phyloP scores from a whole-genome alignment of 257 asterid genomes.

The Solanum bulbocastanum region DNA sequence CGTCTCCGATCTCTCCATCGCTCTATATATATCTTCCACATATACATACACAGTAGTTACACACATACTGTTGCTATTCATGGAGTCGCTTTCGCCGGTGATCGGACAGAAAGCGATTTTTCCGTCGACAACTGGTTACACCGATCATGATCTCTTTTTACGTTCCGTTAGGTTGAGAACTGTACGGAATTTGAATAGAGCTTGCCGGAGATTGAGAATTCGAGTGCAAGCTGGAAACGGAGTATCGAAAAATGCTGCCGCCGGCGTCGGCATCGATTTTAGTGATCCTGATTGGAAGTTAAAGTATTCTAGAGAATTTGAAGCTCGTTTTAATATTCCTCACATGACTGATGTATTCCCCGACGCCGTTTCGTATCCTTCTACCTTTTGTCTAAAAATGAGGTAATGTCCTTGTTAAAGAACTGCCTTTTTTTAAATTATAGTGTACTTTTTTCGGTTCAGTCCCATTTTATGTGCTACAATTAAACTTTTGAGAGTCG shows the following conservation, averaged over 20 bases:
- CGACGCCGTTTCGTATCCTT: conserved; percentile 61
- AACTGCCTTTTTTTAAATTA: background rate
- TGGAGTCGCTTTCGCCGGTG: conserved; percentile 58
- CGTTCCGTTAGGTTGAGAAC: background rate
- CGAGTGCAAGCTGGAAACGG: conserved; percentile 13
- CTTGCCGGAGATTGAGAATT: conserved; percentile 14
- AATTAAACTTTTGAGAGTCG: background rate
- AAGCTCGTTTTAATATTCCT: conserved; percentile 61
- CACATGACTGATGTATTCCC: conserved; percentile 48
- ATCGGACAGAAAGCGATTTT: conserved; percentile 26
- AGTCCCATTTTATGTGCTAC: background rate
- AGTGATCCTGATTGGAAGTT: conserved; percentile 76
- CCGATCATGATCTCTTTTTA: background rate
- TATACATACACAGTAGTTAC: background rate
- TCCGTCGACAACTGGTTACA: background rate
- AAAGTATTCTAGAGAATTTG: conserved; percentile 57
- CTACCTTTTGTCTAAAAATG: conserved; percentile 77
- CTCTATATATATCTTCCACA: background rate
- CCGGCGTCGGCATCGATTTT: conserved; percentile 29
- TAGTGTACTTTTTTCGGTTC: background rate
- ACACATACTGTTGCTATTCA: background rate
- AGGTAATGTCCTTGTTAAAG: conserved; percentile 24
- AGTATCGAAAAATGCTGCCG: background rate
- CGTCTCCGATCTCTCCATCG: conserved; percentile 17
- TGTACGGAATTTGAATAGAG: background rate